Base-by-base conservation (phyloP, 1,284 basidiomycete genomes). In the Ustilago hordei region DNA sequence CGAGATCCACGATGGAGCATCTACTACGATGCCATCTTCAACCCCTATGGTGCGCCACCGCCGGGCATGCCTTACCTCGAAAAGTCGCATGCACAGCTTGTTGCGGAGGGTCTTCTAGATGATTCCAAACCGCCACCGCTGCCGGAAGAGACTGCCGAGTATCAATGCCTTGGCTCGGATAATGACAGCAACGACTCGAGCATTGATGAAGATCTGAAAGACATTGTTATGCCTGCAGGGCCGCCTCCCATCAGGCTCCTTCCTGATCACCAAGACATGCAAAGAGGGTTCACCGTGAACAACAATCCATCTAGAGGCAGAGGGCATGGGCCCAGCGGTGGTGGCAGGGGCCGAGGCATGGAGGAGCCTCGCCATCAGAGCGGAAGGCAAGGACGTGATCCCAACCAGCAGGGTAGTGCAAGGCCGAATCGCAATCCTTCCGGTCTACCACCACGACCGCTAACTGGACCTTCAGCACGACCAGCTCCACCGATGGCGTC, bases 51-150 rank as follows among this genome's bases (percentile, higher is more conserved):
- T 32, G 93, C 95, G n/a, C 91, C 95, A 23, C 95, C 95, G 23
- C 95, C 95, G 9, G 95, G 95, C 8, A 94, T 97, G 95, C 94
- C 93, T 9, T 98, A 98, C 86, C 87, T 90, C 56, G 94, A 98
- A 84, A 89, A 78, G 52, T 61, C 75, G 4, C 60, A 78, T 32
- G 60, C 62, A 31, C 75, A 78, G 63, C 62, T 74, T 0, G 55
- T 78, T 0, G 58, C 58, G 2, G 75, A 78, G 63, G 75, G 75
- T 23, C 67, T 78, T 12, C 60, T 79, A 34, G 75, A 65, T 32
- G 70, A 57, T 55, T 35, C 56, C 55, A 58, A 82, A 71, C 64
- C 57, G 3, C 70, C 70, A 1, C 70, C 70, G 28, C 64, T 68
- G 2, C 70, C 70, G 4, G 67, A 65, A 60, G 74, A 66, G 52